Evolutionary conservation across 495 filamentous ascomycete genomes (phyloP), one percentile per base, ranked within the genome.

Genomic region (Elasticomyces elasticus): DNA sequence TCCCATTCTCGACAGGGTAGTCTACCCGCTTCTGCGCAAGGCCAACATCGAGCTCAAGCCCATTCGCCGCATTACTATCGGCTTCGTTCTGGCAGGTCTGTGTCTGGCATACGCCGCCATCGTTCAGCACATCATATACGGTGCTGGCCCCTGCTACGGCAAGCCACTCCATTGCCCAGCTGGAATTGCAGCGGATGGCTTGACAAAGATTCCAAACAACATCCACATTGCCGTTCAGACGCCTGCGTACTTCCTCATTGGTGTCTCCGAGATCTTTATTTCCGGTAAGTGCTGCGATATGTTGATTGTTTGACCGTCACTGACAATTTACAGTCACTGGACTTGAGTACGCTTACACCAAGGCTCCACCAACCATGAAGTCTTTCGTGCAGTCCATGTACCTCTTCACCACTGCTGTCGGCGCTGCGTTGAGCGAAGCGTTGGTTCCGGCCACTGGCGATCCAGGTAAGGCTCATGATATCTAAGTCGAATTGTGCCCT

Each of bases 71-170:
- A 91, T 91, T 63, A 76, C 82, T 7, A 75, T 81, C 5, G 86
- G 85, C 31, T 85, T 90, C 67, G 66, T 80, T 26, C 64, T 86
- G 58, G 83, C 79, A 20, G 73, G 77, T 2, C 52, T 85, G 35
- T 79, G 81, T 52, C 85, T 87, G 51, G 66, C 76, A 3, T 79
- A 74, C 57, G 83, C 84, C 48, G 79, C 85, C 37, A 72, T 87
- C 42, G 73, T 89, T 23, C 87, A 89, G 68, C 75, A 81, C 62
- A 76, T 81, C 62, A 87, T 86, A 65, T 87, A 87, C 73, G 64
- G 75, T 31, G 69, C 76, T 17, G 70, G 71, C 1, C 77, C 79
- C 0, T 83, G 78, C 59, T 65, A 58, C 45, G 37, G 53, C 15
- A 11, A 31, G 19, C 62, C 63, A 6, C 41, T 58, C 31, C 40